Evolutionary conservation across 352 stramenopile species (phyloP).

Genomic region (Phytopythium litorale): DNA sequence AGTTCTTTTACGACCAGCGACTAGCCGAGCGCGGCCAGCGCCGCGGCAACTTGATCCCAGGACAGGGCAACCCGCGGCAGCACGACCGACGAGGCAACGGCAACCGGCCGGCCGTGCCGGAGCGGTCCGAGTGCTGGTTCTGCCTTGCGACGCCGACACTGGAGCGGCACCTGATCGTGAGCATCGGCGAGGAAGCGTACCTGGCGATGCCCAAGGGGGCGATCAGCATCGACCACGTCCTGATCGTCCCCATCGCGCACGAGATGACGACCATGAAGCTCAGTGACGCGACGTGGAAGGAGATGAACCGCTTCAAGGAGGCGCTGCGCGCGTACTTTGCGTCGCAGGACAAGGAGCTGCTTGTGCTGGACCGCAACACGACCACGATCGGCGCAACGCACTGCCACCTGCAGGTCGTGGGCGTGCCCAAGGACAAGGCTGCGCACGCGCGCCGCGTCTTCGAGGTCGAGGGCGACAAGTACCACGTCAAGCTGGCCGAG

Average conservation of each 20-base stretch:
- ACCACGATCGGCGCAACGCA: constrained; percentile 65
- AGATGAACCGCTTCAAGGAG: constrained; percentile 71
- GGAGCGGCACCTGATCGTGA: constrained; percentile 79
- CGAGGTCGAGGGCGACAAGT: constrained; percentile 63
- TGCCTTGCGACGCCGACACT: constrained; percentile 73
- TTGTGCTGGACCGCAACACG: constrained; percentile 81
- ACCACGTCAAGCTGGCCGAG: constrained; percentile 65
- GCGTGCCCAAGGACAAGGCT: constrained; percentile 47
- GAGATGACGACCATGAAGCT: constrained; percentile 57
- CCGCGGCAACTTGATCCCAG: constrained; percentile 30
- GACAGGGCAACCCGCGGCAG: constrained; percentile 18
- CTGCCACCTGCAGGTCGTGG: constrained; percentile 72
- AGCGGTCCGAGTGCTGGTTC: constrained; percentile 84
- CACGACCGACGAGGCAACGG: constrained; percentile 10
- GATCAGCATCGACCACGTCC: constrained; percentile 68
- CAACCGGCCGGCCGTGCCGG: constrained; percentile 28
- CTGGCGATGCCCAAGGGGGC: constrained; percentile 78
- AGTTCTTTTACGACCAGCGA: constrained; percentile 81
- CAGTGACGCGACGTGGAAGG: constrained; percentile 25
- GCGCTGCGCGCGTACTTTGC: constrained; percentile 58
- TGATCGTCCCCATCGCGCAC: constrained; percentile 81
- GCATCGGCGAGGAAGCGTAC: constrained; percentile 76
- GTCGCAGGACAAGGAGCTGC: constrained; percentile 59
- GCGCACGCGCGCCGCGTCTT: constrained; percentile 40
- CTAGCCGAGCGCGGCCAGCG: constrained; percentile 51